Evolutionary conservation across 2,329 filamentous ascomycete species (phyloP).

Genomic region (Trichoderma sp.): DNA sequence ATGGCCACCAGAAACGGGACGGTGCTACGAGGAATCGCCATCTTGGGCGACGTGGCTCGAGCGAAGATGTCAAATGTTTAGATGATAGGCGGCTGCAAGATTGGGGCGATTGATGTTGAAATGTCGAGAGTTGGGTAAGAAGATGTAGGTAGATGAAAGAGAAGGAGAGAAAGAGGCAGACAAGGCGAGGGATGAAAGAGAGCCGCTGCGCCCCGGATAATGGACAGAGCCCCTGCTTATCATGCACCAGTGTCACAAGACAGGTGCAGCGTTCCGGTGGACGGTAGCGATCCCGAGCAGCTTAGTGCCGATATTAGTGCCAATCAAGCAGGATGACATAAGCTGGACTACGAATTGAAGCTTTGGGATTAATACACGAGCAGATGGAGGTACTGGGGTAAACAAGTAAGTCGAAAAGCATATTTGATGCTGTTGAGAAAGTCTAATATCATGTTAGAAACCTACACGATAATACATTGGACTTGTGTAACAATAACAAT

Average conservation of each 20-base stretch:
- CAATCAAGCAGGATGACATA: neutral
- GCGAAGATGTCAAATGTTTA: neutral
- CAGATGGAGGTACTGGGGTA: neutral
- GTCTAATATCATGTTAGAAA: neutral
- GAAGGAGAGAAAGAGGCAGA: neutral
- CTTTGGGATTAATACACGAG: neutral
- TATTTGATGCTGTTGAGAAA: neutral
- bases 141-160: neutral
- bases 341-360: neutral
- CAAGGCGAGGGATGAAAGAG: neutral
- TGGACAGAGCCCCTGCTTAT: slow-evolving; percentile 11
- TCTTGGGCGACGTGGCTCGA: slow-evolving; percentile 11
- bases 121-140: neutral
- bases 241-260: slow-evolving; percentile 13
- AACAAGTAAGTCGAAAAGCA: neutral
- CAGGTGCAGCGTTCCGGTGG: neutral
- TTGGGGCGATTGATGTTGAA: neutral
- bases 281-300: neutral
- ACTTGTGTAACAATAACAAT: neutral
- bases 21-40: slow-evolving; percentile 68
- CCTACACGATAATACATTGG: neutral
- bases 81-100: neutral
- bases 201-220: slow-evolving; percentile 4
- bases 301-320: slow-evolving; percentile 5
- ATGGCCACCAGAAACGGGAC: slow-evolving; percentile 86